These are phyloP conservation scores for Colletotrichum sp. DNA, from an alignment of 2,329 filamentous ascomycete species.

Conservation along the genomic window DNA sequence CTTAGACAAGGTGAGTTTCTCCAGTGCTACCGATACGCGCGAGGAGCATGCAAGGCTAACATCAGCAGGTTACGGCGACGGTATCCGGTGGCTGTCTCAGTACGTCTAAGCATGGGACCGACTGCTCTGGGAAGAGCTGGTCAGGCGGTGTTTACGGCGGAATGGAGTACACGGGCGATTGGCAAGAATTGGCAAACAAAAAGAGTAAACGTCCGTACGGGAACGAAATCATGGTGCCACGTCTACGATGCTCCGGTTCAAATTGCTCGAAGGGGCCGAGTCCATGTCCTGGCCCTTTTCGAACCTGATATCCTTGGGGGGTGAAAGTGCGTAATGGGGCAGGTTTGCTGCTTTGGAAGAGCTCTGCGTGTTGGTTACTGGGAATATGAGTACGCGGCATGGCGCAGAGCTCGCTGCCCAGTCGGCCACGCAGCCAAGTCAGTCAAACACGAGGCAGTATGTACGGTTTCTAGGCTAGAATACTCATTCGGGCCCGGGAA, in stretches of 20 bases:
- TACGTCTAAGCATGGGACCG: slow-evolving; percentile 69
- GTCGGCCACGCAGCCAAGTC: not conserved
- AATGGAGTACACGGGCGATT: slow-evolving; percentile 1
- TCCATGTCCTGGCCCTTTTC: not conserved
- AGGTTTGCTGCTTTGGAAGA: not conserved
- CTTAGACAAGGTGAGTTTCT: slow-evolving; percentile 82
- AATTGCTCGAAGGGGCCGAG: not conserved
- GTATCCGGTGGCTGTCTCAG: slow-evolving; percentile 90
- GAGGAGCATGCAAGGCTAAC: slow-evolving; percentile 16
- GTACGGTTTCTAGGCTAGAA: slow-evolving; percentile 18
- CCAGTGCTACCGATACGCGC: not conserved
- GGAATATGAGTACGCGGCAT: not conserved
- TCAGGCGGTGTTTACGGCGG: slow-evolving; percentile 11
- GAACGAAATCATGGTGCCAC: slow-evolving; percentile 10
- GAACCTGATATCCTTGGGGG: not conserved
- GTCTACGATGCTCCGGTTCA: slow-evolving; percentile 7
- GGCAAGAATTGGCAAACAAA: not conserved
- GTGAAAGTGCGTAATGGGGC: slow-evolving; percentile 10
- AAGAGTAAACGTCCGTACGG: not conserved
- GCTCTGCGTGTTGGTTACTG: not conserved
- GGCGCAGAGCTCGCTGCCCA: not conserved
- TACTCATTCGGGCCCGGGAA: not conserved
- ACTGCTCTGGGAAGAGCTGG: not conserved
- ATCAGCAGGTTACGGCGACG: slow-evolving; percentile 77
- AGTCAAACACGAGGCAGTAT: slow-evolving; percentile 5